Evolutionary conservation across 768 basidiomycete genomes (phyloP).

Genomic region (Boletus pseudo-olivaceus): DNA sequence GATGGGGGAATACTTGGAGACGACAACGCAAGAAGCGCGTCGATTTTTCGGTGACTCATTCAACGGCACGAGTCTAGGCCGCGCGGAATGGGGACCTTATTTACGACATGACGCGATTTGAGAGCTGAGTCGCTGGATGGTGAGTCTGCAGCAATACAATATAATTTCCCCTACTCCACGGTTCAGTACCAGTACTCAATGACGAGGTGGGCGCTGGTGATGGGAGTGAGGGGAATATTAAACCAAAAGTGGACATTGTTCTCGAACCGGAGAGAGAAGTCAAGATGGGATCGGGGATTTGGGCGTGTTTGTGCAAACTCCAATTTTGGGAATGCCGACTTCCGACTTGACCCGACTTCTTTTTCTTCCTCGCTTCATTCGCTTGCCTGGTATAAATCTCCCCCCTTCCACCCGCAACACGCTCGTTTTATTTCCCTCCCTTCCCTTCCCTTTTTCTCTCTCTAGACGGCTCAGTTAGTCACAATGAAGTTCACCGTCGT

Average conservation of each 20-base stretch:
- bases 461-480: background rate
- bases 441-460: background rate
- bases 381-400: conserved; percentile 9
- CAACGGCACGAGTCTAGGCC: too few species aligned
- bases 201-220: background rate
- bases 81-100: background rate
- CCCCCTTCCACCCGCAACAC: background rate
- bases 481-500: conserved; percentile 30
- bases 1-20: background rate
- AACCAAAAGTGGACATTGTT: background rate
- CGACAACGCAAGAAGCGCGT: background rate
- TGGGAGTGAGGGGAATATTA: background rate
- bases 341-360: conserved; percentile 17
- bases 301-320: background rate
- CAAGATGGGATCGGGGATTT: background rate
- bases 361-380: background rate
- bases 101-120: background rate
- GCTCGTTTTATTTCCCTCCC: background rate
- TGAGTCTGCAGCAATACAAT: too few species aligned
- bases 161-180: background rate
- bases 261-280: background rate
- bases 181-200: background rate
- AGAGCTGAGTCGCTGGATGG: background rate
- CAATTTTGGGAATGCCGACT: background rate
- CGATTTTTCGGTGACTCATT: background rate